phyloP scores from a whole-genome alignment of 768 basidiomycete genomes.

The Rhodotorula kratochvilovae region DNA sequence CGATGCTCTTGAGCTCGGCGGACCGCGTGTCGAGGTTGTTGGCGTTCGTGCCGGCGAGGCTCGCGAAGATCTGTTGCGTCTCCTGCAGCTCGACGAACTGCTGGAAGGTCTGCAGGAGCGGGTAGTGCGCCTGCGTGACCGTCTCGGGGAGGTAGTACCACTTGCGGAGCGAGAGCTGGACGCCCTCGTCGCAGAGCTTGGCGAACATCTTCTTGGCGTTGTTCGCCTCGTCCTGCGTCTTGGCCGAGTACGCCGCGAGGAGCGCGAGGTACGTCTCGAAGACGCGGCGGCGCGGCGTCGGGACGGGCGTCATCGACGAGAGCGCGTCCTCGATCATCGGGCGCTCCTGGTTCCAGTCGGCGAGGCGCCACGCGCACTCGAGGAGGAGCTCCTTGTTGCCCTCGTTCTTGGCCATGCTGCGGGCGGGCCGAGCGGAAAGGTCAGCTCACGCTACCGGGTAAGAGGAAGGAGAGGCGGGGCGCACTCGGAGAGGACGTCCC shows the following conservation, averaged over 20 bases:
- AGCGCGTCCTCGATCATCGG: constrained; percentile 75
- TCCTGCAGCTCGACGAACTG: constrained; percentile 97
- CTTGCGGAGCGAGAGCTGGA: constrained; percentile 92
- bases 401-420: constrained; percentile 69
- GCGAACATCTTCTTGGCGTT: constrained; percentile 66
- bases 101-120: constrained; percentile 93
- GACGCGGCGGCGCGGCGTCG: constrained; percentile 92
- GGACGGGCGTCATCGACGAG: constrained; percentile 70
- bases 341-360: constrained; percentile 69
- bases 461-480: neutral
- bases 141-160: constrained; percentile 85
- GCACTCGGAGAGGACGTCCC: constrained; percentile 83
- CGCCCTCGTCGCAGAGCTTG: constrained; percentile 84
- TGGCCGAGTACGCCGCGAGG: constrained; percentile 57
- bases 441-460: neutral
- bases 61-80: constrained; percentile 83
- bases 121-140: constrained; percentile 86
- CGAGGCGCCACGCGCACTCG: constrained; percentile 90
- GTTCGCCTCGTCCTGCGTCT: constrained; percentile 35
- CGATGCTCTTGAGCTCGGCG: constrained; percentile 88
- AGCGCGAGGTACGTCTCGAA: constrained; percentile 92
- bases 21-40: constrained; percentile 91
- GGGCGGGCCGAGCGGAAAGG: neutral
- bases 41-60: constrained; percentile 75
- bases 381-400: constrained; percentile 85